These are phyloP conservation scores for Pyrenophora seminiperda DNA, from an alignment of 2,329 filamentous ascomycete species.

Conservation along the genomic window DNA sequence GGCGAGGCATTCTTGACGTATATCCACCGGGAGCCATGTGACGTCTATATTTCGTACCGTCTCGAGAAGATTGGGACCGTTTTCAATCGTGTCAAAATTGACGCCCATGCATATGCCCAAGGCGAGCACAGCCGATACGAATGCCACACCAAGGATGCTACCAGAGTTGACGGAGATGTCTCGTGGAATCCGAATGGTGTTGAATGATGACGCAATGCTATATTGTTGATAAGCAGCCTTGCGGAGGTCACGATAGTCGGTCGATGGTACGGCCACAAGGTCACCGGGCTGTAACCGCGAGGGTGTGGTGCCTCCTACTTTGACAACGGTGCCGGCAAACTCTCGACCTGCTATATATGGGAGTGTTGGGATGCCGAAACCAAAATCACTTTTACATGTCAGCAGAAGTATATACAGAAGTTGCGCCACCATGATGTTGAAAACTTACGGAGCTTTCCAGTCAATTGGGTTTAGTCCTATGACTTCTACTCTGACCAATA, in stretches of 20 bases:
- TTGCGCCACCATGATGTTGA: background rate
- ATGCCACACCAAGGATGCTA: conserved; percentile 71
- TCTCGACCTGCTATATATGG: conserved; percentile 74
- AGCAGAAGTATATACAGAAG: background rate
- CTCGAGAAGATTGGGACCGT: conserved; percentile 64
- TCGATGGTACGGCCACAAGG: conserved; percentile 66
- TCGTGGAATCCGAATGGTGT: conserved; percentile 66
- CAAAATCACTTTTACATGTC: conserved; percentile 62
- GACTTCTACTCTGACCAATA: conserved; percentile 66
- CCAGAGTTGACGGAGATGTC: conserved; percentile 60
- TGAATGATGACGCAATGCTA: conserved; percentile 67
- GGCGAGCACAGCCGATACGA: conserved; percentile 69
- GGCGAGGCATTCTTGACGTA: conserved; percentile 66
- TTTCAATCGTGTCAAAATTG: conserved; percentile 60
- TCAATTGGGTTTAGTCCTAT: conserved; percentile 79
- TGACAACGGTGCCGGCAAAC: conserved; percentile 67
- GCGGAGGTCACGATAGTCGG: conserved; percentile 73
- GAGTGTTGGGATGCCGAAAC: conserved; percentile 69
- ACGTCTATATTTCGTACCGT: conserved; percentile 56
- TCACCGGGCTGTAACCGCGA: conserved; percentile 56
- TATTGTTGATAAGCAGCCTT: conserved; percentile 76
- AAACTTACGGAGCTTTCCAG: conserved; percentile 71
- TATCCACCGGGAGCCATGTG: conserved; percentile 63
- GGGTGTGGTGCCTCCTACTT: conserved; percentile 44
- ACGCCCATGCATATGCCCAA: conserved; percentile 73